Evolutionary conservation across 2,329 filamentous ascomycete species (phyloP), one percentile per base, ranked within the genome.

Genomic region (Botryotinia globosa): DNA sequence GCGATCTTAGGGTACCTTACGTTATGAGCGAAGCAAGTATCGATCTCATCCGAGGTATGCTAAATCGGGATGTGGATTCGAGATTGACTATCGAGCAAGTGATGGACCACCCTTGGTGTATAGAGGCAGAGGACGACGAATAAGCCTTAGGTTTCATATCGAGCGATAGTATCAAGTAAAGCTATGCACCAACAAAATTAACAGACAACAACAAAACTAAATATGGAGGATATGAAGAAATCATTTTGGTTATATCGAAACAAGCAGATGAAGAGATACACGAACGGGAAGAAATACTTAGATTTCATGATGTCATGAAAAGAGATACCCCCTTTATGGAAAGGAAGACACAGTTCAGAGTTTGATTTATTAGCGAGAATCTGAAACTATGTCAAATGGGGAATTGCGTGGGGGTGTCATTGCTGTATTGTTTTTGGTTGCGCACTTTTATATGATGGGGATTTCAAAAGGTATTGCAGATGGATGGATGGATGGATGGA

Each of bases 11-110:
- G 65, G 91, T 99, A 42, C 96, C 96, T 0, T 98, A 93, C 81
- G 88, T 92, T 48, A 90, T 95, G 84, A 94, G 93, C 81, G 94
- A 98, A 76, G 92, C 94, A 77, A 97, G 94, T 82, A 97, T 99
- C 77, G 92, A 98, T 78, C 86, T 99, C 69, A 92, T 99, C 75
- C 89, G 94, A 59, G 87, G 90, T 80, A 98, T 99, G 96, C 89
- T 99, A 42, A 90, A 98, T 81, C 90, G 96, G 56, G 92, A 98
- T 80, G 93, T 98, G 16, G 89, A 91, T 77, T 87, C 91, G 79
- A 87, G 96, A 72, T 90, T 94, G 77, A 91, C 91, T n/a, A 98
- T 98, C 78, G 90, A 91, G 74, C 90, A 94, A 81, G 94, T 99
- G 29, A 84, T 97, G 73, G 89, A 93, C 71, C 95, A 98, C 82